Evolutionary conservation across 169 alveolate genomes (phyloP).

Genomic region (Prorocentrum cordatum): DNA sequence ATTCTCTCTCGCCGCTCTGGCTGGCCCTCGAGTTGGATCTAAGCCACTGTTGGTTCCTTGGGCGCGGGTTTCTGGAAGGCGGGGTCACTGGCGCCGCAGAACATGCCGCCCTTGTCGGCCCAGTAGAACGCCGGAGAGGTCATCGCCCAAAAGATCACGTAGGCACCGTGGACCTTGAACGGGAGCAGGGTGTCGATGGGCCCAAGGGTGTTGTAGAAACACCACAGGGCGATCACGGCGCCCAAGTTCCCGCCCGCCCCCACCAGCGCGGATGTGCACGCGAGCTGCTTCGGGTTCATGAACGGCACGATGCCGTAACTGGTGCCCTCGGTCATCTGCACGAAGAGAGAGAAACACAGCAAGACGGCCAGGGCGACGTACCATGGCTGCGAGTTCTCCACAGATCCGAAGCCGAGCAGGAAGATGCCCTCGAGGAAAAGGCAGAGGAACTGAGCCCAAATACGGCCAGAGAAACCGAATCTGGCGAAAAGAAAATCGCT

Average conservation of each 20-base stretch:
- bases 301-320: conserved; percentile 14
- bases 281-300: background rate
- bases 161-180: no score
- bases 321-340: conserved; percentile 55
- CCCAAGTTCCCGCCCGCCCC: conserved; percentile 5
- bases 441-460: conserved; percentile 23
- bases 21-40: no score
- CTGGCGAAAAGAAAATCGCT: conserved; percentile 25
- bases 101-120: no score
- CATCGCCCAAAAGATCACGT: no score
- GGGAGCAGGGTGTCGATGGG: no score
- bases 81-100: no score
- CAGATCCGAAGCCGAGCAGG: conserved; percentile 18
- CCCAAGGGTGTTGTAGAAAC: no score
- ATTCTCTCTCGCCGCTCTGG: no score
- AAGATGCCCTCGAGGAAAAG: conserved; percentile 51
- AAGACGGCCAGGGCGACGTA: conserved; percentile 16
- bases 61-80: no score
- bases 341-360: conserved; percentile 17
- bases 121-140: no score
- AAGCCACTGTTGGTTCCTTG: no score
- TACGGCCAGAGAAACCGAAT: conserved; percentile 24
- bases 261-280: background rate
- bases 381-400: conserved; percentile 3
- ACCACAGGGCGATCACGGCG: no score